These are phyloP conservation scores for Cercophora samala DNA, from an alignment of 495 filamentous ascomycete genomes.

Conservation along the genomic window DNA sequence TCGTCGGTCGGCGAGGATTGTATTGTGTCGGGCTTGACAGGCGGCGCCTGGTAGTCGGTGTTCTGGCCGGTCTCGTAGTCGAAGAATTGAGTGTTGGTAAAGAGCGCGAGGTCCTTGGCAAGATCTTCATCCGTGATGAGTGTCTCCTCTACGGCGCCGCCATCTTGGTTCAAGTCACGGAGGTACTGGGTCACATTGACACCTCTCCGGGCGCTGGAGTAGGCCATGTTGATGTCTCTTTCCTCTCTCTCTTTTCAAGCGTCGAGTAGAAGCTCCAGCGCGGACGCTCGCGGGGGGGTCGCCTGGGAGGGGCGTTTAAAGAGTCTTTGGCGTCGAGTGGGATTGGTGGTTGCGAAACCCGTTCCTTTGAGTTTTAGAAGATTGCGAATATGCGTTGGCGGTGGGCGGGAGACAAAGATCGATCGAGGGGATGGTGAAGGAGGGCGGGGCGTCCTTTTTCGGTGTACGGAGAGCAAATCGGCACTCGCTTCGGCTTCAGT, in stretches of 20 bases:
- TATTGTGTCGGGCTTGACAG: slow-evolving; percentile 36
- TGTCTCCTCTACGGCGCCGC: slow-evolving; percentile 57
- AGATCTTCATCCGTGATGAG: slow-evolving; percentile 57
- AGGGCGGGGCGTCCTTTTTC: background rate
- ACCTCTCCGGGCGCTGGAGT: slow-evolving; percentile 61
- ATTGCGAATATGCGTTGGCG: background rate
- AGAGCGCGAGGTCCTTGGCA: slow-evolving; percentile 72
- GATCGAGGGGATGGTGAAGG: background rate
- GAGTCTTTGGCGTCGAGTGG: background rate
- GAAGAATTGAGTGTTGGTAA: slow-evolving; percentile 92
- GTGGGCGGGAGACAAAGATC: slow-evolving; percentile 4
- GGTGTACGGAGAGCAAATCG: slow-evolving; percentile 3
- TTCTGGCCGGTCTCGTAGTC: slow-evolving; percentile 66
- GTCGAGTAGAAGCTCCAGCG: background rate
- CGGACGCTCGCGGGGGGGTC: background rate
- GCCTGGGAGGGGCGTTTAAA: background rate
- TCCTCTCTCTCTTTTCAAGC: slow-evolving; percentile 1
- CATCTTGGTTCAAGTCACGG: slow-evolving; percentile 78
- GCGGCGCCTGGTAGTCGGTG: slow-evolving; percentile 39
- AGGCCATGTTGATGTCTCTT: slow-evolving; percentile 54
- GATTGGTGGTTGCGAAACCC: background rate
- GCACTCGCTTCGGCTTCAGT: slow-evolving; percentile 14
- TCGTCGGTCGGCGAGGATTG: slow-evolving; percentile 38
- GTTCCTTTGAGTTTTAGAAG: background rate
- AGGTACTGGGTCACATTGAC: slow-evolving; percentile 87